A percentile compares a stretch with the other conserved stretches of the same genome.
phyloP scores from a whole-genome alignment of 129 eudicot species.

The Helianthus tuberosus region DNA sequence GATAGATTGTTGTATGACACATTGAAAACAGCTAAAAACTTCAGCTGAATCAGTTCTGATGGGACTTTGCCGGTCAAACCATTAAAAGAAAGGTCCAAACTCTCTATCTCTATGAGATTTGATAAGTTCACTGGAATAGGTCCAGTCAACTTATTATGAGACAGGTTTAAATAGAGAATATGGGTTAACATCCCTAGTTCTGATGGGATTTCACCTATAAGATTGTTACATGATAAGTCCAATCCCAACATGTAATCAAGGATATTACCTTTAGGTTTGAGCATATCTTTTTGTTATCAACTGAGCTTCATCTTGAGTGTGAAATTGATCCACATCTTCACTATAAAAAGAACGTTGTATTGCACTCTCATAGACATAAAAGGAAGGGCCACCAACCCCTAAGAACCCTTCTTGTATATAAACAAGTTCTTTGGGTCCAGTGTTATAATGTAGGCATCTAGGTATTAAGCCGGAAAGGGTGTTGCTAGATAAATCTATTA shows the following conservation, averaged over 20 bases:
- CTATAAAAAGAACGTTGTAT: too few species aligned
- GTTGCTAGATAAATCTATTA: conserved; percentile 33
- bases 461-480: conserved; percentile 30
- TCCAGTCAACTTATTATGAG: conserved; percentile 30
- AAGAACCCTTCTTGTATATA: not conserved
- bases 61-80: conserved; percentile 19
- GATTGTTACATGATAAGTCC: conserved; percentile 33
- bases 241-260: conserved; percentile 28
- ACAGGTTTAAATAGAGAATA: conserved; percentile 27
- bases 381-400: too few species aligned
- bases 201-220: conserved; percentile 28
- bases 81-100: conserved; percentile 32
- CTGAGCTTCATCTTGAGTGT: conserved; percentile 2
- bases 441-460: conserved; percentile 23
- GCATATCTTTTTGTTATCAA: conserved; percentile 23
- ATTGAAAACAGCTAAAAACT: conserved; percentile 7
- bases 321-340: not conserved
- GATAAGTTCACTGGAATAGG: conserved; percentile 19
- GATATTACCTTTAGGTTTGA: conserved; percentile 19
- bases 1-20: conserved; percentile 25
- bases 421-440: not conserved
- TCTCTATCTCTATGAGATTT: conserved; percentile 23
- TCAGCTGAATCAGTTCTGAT: conserved; percentile 9
- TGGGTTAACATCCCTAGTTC: conserved; percentile 21
- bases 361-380: too few species aligned